phyloP scores from a whole-genome alignment of 202 grass and related monocot species.

The Carex arenaria region DNA sequence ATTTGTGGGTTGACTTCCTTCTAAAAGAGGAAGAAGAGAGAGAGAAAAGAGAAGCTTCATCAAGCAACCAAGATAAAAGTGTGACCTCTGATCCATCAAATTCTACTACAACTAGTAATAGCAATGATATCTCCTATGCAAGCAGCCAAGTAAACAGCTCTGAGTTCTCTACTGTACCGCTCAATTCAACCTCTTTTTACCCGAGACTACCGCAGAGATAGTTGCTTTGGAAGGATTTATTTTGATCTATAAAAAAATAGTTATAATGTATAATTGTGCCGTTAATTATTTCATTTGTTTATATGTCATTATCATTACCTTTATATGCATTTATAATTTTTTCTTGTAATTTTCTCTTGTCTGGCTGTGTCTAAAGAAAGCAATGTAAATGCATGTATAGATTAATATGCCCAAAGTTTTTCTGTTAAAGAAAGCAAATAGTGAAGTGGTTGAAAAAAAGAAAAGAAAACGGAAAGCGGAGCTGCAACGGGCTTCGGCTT shows the following conservation, averaged over 20 bases:
- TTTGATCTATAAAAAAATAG: conserved; percentile 2
- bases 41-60: conserved; percentile 58
- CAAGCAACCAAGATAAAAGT: conserved; percentile 4
- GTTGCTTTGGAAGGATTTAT: conserved; percentile 27
- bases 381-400: conserved; percentile 16
- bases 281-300: conserved; percentile 69
- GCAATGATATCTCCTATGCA: not conserved
- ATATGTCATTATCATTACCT: conserved; percentile 38
- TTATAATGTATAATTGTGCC: not conserved
- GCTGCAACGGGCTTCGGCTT: too few relatives aligned
- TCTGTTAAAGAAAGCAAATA: not conserved
- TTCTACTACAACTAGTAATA: not conserved
- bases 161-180: conserved; percentile 48
- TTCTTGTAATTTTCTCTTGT: not conserved
- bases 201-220: conserved; percentile 40
- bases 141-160: conserved; percentile 25
- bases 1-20: conserved; percentile 96
- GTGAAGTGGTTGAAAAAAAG: too few relatives aligned
- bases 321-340: conserved; percentile 18
- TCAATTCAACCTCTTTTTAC: conserved; percentile 33
- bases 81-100: not conserved
- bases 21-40: conserved; percentile 98
- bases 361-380: not conserved
- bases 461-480: too few relatives aligned
- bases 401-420: not conserved